Evolutionary conservation across 1,284 basidiomycete genomes (phyloP), one percentile per base, ranked within the genome.

Genomic region (Heterobasidion parviporum): DNA sequence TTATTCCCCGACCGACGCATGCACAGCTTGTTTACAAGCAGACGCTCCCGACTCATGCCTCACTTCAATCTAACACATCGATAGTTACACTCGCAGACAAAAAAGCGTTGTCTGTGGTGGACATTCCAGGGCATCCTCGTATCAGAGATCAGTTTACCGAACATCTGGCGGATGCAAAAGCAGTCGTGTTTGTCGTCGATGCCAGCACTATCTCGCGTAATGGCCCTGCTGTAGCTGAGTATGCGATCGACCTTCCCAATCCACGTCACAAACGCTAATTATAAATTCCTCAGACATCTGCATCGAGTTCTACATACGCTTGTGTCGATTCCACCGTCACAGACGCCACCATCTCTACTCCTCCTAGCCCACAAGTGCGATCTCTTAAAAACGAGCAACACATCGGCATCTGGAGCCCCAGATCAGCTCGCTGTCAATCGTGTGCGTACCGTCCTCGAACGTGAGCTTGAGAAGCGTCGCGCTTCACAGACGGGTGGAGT

Each of bases 111-210:
- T 75, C 74, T 43, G 67, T 88, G 12, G 72, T 90, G 16, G 89
- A 92, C 67, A 70, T 92, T 41, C 89, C 89, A 5, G 89, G 89
- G 8, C 89, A 92, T 67, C 85, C 88, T 14, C 79, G 89, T 45
- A 78, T 92, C 54, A 72, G 88, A 32, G 79, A 80, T 61, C 85
- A 88, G 63, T 87, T 89, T 66, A 73, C 70, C 52, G 85, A 89
- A 36, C 70, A 85, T 61, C 66, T 91, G 43, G 58, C 71, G 8
- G 74, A 81, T 49, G 78, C 87, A 1, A 84, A 81, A 60, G 81
- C 74, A 2, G 68, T 92, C 20, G 82, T 78, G 6, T 92, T 92
- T 63, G 83, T 90, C 2, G 85, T 89, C 1, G 89, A 92, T 65
- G 76, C 85, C 2, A 87, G 81, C 63, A 85, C 81, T 0, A 71